A percentile compares a stretch with the other conserved stretches of the same genome.
Conservation (phyloP, 768 basidiomycete genomes). For the Daedaleopsis sinensis region DNA sequence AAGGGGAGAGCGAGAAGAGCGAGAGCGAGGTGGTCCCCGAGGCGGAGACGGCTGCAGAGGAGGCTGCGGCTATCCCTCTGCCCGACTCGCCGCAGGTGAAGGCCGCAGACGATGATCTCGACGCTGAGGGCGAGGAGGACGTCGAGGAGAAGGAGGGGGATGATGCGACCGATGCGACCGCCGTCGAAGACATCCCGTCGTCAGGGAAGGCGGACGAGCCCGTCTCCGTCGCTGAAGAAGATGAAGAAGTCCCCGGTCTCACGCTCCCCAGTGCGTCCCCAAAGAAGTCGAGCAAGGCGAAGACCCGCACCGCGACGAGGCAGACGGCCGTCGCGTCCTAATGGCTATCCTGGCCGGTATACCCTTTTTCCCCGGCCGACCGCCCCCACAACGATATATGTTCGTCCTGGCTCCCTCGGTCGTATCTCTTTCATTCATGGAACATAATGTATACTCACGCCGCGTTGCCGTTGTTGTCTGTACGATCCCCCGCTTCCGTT, state of each 20-base stretch:
- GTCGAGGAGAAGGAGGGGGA: conserved; percentile 1
- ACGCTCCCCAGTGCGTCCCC: conserved; percentile 2
- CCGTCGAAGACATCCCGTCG: neutral
- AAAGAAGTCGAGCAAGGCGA: neutral
- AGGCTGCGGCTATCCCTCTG: conserved; percentile 39
- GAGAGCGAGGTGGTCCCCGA: conserved; percentile 1
- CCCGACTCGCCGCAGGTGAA: conserved; percentile 40
- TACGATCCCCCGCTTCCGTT: conserved; percentile 20
- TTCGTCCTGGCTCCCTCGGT: neutral
- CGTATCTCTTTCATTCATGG: conserved; percentile 4
- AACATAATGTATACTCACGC: conserved; percentile 21
- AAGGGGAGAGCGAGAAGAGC: neutral
- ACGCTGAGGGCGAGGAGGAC: conserved; percentile 4
- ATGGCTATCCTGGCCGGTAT: conserved; percentile 1
- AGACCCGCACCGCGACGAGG: neutral
- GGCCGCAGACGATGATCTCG: conserved; percentile 12
- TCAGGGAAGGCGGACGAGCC: neutral
- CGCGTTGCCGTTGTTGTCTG: conserved; percentile 17
- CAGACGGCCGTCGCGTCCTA: neutral
- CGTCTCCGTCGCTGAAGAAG: neutral
- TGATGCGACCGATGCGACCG: neutral
- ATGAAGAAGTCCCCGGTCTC: conserved; percentile 25
- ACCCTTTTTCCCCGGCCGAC: conserved; percentile 1
- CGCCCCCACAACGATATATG: conserved; percentile 3
- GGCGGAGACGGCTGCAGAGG: neutral